phyloP scores from a whole-genome alignment of 106 monocot species.

The Dioscorea alata region DNA sequence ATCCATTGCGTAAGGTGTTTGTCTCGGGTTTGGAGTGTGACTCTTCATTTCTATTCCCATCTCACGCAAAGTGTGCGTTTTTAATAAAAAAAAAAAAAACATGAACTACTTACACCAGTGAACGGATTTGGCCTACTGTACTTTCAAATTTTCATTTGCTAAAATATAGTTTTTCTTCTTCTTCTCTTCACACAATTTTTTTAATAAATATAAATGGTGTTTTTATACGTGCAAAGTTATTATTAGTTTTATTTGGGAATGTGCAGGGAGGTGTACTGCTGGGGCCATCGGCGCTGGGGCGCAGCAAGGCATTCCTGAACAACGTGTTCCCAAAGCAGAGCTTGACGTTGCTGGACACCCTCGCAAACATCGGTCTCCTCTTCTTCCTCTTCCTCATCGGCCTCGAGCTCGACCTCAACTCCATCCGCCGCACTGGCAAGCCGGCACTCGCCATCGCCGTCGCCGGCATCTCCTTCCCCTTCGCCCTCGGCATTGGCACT shows the following conservation, averaged over 20 bases:
- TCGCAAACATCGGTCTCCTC: conserved; percentile 53
- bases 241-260: not conserved
- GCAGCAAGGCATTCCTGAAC: conserved; percentile 21
- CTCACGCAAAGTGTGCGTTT: too few species aligned
- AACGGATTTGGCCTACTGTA: too few species aligned
- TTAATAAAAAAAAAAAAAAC: too few species aligned
- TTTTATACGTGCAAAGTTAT: too few species aligned
- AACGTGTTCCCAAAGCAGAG: conserved; percentile 22
- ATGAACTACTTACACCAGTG: too few species aligned
- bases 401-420: conserved; percentile 37
- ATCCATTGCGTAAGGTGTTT: too few species aligned
- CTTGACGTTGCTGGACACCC: conserved; percentile 32
- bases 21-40: too few species aligned
- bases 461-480: conserved; percentile 42
- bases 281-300: conserved; percentile 46
- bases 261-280: conserved; percentile 42
- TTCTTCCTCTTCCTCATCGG: conserved; percentile 62
- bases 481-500: conserved; percentile 28
- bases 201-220: too few species aligned
- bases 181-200: too few species aligned
- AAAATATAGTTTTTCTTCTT: too few species aligned
- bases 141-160: too few species aligned
- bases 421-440: conserved; percentile 40
- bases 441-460: conserved; percentile 31
- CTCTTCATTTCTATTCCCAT: too few species aligned